Base-by-base conservation (phyloP, 2,329 filamentous ascomycete genomes). In the Beauveria sp. region DNA sequence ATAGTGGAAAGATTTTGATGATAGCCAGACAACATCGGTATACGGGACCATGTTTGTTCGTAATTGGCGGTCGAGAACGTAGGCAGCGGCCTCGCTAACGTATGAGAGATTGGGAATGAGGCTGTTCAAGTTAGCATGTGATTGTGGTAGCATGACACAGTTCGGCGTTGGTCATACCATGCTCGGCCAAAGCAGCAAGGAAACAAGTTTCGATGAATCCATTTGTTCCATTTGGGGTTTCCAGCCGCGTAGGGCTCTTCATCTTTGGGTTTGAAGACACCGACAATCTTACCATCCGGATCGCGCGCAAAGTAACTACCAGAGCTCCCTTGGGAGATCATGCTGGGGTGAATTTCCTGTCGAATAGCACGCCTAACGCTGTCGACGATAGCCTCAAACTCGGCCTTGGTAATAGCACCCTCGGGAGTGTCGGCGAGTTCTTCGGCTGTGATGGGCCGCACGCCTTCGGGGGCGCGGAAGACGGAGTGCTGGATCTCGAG, bases 221-320 rank as follows among this genome's bases (percentile, higher is more conserved):
- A 99, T 76, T 99, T 99, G 68, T 96, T 98, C 93, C 93, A 98
- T 74, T 99, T 99, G 6, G 95, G 95, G 71, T 99, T 99, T 67
- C 91, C 89, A 38, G 91, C 95, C 1, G 95, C 95, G 71, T 97
- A 99, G 1, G 95, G 95, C 74, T 99, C 96, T 77, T 99, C 95
- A 68, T 99, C 95, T 76, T 99, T 99, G 47, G 95, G 95, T 74
- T 99, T 99, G 78, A 99, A 99, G 5, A 99, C 95, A 42, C 93
- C 95, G 4, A 99, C 91, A 18, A 97, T 91, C 77, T 96, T 97
- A 57, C 95, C 95, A 61, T 93, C 88, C 1, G 85, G 85, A 69
- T 96, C 96, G 63, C 93, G 84, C 28, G 95, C 95, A 81, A 99
- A 99, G 77, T 99, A 99, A 74, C 93, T 97, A 54, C 95, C 95